phyloP scores from a whole-genome alignment of 495 filamentous ascomycete species.

The Neurospora terricola region DNA sequence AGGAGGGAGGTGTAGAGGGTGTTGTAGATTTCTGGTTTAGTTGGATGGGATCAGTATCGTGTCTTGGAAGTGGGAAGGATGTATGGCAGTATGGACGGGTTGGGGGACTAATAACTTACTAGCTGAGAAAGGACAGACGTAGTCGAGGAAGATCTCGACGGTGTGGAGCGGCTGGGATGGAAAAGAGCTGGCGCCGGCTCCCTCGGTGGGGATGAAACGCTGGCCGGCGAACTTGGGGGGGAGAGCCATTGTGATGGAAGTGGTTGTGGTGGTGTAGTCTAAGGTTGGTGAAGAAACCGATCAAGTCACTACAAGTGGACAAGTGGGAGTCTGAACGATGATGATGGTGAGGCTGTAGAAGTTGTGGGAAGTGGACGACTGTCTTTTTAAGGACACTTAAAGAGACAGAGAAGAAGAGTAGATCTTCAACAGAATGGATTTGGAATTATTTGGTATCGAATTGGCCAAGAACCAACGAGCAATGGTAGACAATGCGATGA shows the following conservation, averaged over 20 bases:
- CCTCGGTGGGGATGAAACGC: constrained; percentile 37
- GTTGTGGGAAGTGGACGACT: neutral
- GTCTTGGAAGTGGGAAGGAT: neutral
- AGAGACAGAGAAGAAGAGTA: neutral
- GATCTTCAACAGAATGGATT: neutral
- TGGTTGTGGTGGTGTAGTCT: neutral
- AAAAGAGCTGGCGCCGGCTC: constrained; percentile 19
- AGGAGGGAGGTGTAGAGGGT: constrained; percentile 42
- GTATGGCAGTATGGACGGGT: constrained; percentile 20
- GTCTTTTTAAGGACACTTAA: neutral
- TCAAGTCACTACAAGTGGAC: neutral
- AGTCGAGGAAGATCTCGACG: constrained; percentile 75
- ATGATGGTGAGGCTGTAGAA: neutral
- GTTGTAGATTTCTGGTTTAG: constrained; percentile 50
- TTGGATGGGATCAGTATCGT: neutral
- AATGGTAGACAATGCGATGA: neutral
- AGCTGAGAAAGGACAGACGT: constrained; percentile 62
- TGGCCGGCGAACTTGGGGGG: constrained; percentile 70
- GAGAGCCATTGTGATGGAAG: constrained; percentile 50
- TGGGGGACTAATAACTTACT: constrained; percentile 26
- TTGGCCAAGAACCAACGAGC: neutral
- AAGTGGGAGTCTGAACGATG: neutral
- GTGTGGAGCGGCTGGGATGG: constrained; percentile 50
- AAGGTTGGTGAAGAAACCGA: neutral
- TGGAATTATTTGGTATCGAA: neutral